Evolutionary conservation across 306 rosid species (phyloP).

Genomic region (Fragaria vesca): DNA sequence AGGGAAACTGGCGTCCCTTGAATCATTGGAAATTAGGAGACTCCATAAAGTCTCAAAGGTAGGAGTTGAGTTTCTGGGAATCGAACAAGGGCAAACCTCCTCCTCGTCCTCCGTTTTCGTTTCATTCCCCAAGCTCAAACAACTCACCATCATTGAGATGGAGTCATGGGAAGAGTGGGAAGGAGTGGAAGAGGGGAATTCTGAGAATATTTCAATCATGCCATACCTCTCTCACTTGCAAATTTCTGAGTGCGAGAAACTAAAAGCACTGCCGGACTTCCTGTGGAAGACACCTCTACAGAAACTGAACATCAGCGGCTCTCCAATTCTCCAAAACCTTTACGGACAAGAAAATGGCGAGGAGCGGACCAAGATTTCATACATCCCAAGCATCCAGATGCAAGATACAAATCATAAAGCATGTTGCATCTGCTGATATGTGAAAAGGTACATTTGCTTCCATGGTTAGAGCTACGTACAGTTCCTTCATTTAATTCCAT

Average conservation of each 20-base stretch:
- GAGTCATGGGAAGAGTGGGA: not conserved
- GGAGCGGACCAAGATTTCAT: no score
- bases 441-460: no score
- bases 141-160: not conserved
- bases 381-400: no score
- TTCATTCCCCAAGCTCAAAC: not conserved
- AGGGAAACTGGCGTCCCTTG: conserved; percentile 2
- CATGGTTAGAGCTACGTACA: no score
- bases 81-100: not conserved
- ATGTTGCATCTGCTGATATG: no score
- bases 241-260: rapidly evolving
- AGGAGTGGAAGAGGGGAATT: not conserved
- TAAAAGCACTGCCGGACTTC: conserved; percentile 17
- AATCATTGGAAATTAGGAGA: rapidly evolving
- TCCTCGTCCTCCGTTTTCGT: not conserved
- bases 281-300: conserved; percentile 1
- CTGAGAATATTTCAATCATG: not conserved
- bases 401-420: no score
- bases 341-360: no score
- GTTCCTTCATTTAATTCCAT: no score
- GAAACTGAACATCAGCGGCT: no score
- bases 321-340: no score
- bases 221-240: not conserved
- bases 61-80: conserved; percentile 14
- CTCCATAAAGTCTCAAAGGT: not conserved